Evolutionary conservation across 139 green algal species (phyloP), one percentile per base, ranked within the genome.

Genomic region (Tetradesmus lagerheimii): DNA sequence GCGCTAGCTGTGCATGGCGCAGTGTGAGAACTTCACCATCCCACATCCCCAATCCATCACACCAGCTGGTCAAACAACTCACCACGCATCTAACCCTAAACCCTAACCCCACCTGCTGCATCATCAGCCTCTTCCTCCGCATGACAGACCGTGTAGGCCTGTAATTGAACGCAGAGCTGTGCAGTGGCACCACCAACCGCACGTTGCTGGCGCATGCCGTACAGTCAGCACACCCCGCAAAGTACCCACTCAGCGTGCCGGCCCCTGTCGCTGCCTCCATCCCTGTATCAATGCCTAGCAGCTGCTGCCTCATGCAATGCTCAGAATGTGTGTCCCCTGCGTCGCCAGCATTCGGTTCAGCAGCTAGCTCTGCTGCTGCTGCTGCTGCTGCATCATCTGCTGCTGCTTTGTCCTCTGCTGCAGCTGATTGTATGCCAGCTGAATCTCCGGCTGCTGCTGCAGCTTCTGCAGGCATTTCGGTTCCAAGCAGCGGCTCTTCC

Each of bases 51-150:
- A n/a, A n/a, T n/a, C n/a, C n/a, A n/a, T 57, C 45, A 57, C 45
- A 57, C 45, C 45, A 57, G 45, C 45, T n/a, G n/a, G n/a, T n/a
- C n/a, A n/a, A n/a, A n/a, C n/a, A n/a, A n/a, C n/a, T n/a, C n/a
- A n/a, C n/a, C n/a, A n/a, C n/a, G n/a, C n/a, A n/a, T n/a, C n/a
- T n/a, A n/a, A n/a, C n/a, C n/a, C n/a, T n/a, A n/a, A n/a, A n/a
- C n/a, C 29, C 2, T 6, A 76, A 1, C 71, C 64, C 27, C n/a
- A 88, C 83, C 83, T 88, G 83, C 50, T 88, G 83, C 83, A 88
- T 88, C 83, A 88, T 88, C 23, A 88, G 25, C 11, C 83, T 12
- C 35, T 38, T 80, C 12, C 39, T 20, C 23, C 34, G 47, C 37
- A 88, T 77, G 29, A 53, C 25, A 5, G 57, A 80, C 12, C 71